Evolutionary conservation across 2,329 filamentous ascomycete genomes (phyloP).

Genomic region (Neoscytalidium dimidiatum): DNA sequence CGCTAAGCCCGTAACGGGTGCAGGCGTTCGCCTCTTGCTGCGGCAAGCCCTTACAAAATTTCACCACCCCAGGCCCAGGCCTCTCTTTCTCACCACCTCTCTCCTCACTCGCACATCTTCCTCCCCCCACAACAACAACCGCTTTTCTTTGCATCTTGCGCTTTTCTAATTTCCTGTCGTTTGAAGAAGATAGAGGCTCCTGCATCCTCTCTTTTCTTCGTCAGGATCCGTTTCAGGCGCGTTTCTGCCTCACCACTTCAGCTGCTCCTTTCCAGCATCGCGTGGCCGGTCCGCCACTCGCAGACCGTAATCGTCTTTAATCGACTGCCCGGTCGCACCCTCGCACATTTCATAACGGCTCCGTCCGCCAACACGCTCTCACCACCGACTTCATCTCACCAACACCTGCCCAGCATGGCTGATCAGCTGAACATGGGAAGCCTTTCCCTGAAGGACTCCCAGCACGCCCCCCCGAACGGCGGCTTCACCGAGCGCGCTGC

Average conservation of each 20-base stretch:
- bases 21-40: constrained; percentile 17
- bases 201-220: constrained; percentile 34
- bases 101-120: constrained; percentile 13
- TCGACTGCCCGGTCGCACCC: background rate
- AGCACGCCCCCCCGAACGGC: constrained; percentile 54
- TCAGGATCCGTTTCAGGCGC: constrained; percentile 42
- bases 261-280: constrained; percentile 15
- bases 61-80: constrained; percentile 2
- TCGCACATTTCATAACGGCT: background rate
- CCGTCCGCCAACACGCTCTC: background rate
- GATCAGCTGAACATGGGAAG: constrained; percentile 82
- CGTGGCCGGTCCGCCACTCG: constrained; percentile 7
- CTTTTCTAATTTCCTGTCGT: constrained; percentile 41
- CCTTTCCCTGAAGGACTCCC: constrained; percentile 68
- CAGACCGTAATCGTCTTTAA: constrained; percentile 9
- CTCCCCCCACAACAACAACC: constrained; percentile 31
- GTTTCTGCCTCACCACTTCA: constrained; percentile 36
- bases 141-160: constrained; percentile 34
- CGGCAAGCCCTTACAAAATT: constrained; percentile 18
- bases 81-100: constrained; percentile 25
- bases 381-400: background rate
- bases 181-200: constrained; percentile 38
- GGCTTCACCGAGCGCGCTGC: constrained; percentile 62
- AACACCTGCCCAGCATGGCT: constrained; percentile 62
- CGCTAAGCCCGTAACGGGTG: constrained; percentile 12